Base-by-base conservation (phyloP, 108 stramenopile genomes). In the Skeletonema menzelii region DNA sequence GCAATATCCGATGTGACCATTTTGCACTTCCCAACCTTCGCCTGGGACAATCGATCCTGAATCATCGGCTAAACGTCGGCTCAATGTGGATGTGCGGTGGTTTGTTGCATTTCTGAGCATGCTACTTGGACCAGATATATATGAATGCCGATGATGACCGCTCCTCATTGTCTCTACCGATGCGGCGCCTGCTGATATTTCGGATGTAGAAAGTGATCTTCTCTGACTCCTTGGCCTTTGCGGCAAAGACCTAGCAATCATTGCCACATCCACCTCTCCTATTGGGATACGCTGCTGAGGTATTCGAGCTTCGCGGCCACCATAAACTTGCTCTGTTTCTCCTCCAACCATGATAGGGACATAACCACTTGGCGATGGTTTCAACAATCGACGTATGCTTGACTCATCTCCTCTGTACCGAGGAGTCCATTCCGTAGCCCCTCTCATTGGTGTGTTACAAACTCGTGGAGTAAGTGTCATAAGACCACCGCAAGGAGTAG, bases 11-110 rank as follows among this genome's bases (percentile, higher is more conserved):
- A 72, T 14, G 8, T 65, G 38, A 2, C 58, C 42, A 6, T 30
- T 55, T 27, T 59, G 12, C 12, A 79, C 66, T 24, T 59, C 42
- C 85, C 82, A 82, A 38, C 85, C 85, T 46, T 83, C 65, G 13
- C 82, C 85, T 13, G 85, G 78, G 37, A 69, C 26, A n/a, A 79
- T 72, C 24, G 49, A 0, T 53, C 49, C 49, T 53, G 49, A 22
- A 10, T 53, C 49, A 20, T 53, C 49, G 49, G 49, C 49, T 53
- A 53, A 10, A 53, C 22, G 49, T 0, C 49, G 49, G 6, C 22
- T 17, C 5, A 53, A 22, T 24, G 8, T 53, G 22, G 24, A 22
- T 24, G 8, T 53, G 22, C 49, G 20, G 8, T 22, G 20, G 5
- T 62, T 65, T 14, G 73, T 59, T 59, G 61, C 30, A 22, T 63